These are phyloP conservation scores for Fonsecaea monophora DNA, from an alignment of 2,329 filamentous ascomycete genomes.

Conservation along the genomic window DNA sequence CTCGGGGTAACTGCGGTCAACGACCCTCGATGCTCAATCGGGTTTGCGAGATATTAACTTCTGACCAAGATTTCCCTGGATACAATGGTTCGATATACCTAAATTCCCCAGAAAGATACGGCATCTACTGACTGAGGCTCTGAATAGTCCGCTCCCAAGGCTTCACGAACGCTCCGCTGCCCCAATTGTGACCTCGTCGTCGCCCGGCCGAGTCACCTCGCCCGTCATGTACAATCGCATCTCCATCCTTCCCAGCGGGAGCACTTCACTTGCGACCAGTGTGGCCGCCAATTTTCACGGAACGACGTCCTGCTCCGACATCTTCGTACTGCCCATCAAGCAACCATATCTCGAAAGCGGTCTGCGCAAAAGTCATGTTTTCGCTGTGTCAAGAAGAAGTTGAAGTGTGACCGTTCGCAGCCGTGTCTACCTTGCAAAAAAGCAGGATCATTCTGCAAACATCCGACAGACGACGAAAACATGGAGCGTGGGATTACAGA, in stretches of 20 bases:
- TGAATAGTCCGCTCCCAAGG: conserved; percentile 21
- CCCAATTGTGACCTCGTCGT: conserved; percentile 32
- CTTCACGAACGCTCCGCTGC: conserved; percentile 29
- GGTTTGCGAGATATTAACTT: neutral
- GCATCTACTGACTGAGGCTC: conserved; percentile 7
- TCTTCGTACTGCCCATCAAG: conserved; percentile 33
- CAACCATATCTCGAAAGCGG: conserved; percentile 24
- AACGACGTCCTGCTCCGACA: conserved; percentile 36
- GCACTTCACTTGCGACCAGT: conserved; percentile 31
- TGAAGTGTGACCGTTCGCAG: conserved; percentile 31
- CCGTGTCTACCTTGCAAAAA: conserved; percentile 29
- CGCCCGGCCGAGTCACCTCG: conserved; percentile 33
- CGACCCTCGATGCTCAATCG: neutral
- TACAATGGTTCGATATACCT: conserved; percentile 7
- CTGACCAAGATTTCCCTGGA: neutral
- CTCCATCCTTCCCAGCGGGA: conserved; percentile 32
- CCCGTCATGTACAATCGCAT: conserved; percentile 34
- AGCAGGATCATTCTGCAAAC: conserved; percentile 24
- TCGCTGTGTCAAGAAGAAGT: conserved; percentile 35
- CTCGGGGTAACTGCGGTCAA: neutral
- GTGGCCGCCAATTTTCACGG: conserved; percentile 32
- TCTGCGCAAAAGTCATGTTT: conserved; percentile 34
- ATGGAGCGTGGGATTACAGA: conserved; percentile 2
- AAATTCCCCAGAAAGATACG: neutral
- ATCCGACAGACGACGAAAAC: conserved; percentile 20